Evolutionary conservation across 2,329 filamentous ascomycete genomes (phyloP).

Genomic region (Fusarium nanum): DNA sequence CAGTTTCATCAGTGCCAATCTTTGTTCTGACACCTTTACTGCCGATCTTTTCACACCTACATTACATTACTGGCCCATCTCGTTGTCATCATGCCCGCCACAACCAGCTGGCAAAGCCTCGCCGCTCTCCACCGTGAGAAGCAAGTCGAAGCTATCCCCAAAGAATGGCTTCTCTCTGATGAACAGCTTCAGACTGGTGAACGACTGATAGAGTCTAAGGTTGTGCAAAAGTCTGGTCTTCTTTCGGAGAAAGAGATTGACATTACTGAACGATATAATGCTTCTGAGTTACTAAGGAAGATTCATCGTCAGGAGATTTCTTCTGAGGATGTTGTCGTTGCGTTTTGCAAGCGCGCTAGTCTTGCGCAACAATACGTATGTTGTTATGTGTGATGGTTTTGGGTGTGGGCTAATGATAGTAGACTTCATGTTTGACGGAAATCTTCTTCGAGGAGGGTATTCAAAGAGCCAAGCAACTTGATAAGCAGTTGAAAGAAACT

Average conservation of each 20-base stretch:
- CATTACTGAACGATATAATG: constrained; percentile 32
- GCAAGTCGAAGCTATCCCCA: constrained; percentile 29
- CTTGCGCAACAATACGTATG: constrained; percentile 41
- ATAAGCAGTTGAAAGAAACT: constrained; percentile 36
- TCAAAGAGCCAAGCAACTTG: constrained; percentile 24
- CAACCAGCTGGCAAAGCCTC: constrained; percentile 32
- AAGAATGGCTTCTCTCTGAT: constrained; percentile 25
- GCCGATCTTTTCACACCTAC: not conserved
- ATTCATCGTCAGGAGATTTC: constrained; percentile 18
- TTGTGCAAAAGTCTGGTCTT: constrained; percentile 24
- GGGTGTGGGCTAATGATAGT: not conserved
- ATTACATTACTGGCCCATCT: too few species aligned
- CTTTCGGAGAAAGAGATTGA: constrained; percentile 22
- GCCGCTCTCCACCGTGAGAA: constrained; percentile 36
- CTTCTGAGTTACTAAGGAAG: constrained; percentile 26
- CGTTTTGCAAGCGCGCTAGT: constrained; percentile 40
- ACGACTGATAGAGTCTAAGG: constrained; percentile 27
- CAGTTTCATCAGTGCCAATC: not conserved
- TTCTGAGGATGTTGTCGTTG: constrained; percentile 37
- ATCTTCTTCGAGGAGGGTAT: constrained; percentile 37
- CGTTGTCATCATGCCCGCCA: constrained; percentile 35
- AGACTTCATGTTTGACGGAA: constrained; percentile 41
- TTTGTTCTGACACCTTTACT: not conserved
- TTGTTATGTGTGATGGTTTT: fast-evolving
- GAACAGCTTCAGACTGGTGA: constrained; percentile 9